phyloP scores from a whole-genome alignment of 345 rosid genomes.

The Pistacia vera region DNA sequence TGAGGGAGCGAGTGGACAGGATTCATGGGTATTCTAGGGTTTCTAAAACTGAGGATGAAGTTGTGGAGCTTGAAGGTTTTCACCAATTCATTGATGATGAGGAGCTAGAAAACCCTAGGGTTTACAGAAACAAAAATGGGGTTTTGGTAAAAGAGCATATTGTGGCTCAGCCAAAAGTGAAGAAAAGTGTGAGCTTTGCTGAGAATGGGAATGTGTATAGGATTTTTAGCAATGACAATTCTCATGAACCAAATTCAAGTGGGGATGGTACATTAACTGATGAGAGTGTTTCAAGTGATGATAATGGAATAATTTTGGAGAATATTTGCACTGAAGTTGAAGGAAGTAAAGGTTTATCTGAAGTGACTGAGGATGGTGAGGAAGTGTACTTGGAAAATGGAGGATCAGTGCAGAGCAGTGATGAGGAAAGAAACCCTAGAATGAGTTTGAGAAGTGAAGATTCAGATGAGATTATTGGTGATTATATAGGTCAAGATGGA shows the following conservation, averaged over 20 bases:
- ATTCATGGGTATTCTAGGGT: slow-evolving; percentile 45
- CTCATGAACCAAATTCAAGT: slow-evolving; percentile 32
- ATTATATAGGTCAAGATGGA: slow-evolving; percentile 30
- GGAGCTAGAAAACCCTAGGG: slow-evolving; percentile 29
- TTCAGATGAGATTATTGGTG: slow-evolving; percentile 18
- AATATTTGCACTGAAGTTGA: slow-evolving; percentile 26
- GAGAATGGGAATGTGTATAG: slow-evolving; percentile 55
- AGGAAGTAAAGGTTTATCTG: slow-evolving; percentile 34
- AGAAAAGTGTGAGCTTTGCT: slow-evolving; percentile 53
- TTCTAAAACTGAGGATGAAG: slow-evolving; percentile 43
- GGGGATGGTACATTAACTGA: slow-evolving; percentile 39
- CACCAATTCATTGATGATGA: slow-evolving; percentile 43
- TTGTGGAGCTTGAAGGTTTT: slow-evolving; percentile 69
- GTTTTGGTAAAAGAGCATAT: slow-evolving; percentile 28
- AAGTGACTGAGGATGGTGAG: slow-evolving; percentile 30
- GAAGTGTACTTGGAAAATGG: slow-evolving; percentile 27
- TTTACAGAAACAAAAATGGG: slow-evolving; percentile 33
- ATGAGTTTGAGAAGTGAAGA: slow-evolving; percentile 12
- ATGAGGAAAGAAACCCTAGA: slow-evolving; percentile 24
- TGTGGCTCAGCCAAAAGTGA: slow-evolving; percentile 42
- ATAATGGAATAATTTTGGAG: slow-evolving; percentile 31
- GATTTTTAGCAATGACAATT: slow-evolving; percentile 26
- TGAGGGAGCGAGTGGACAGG: slow-evolving; percentile 49
- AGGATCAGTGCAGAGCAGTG: slow-evolving; percentile 38
- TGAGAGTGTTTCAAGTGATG: slow-evolving; percentile 43